These are phyloP conservation scores for Hygrophila difformis DNA, from an alignment of 257 asterid species.

Conservation along the genomic window DNA sequence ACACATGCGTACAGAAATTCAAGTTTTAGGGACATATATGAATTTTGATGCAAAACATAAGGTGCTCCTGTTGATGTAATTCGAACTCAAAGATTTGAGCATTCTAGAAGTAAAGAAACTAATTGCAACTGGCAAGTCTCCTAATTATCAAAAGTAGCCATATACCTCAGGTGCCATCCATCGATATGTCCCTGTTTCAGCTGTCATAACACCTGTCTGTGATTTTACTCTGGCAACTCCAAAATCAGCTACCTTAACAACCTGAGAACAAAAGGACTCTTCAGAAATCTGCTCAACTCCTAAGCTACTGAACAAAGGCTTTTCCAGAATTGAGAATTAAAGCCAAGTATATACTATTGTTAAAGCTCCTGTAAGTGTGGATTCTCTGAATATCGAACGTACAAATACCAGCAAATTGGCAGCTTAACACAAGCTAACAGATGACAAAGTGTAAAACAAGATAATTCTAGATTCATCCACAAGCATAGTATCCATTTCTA, in stretches of 20 bases:
- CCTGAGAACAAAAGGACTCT: constrained; percentile 39
- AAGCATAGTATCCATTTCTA: background rate
- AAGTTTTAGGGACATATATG: too few species aligned
- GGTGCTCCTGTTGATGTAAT: too few species aligned
- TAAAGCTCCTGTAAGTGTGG: background rate
- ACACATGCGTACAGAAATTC: too few species aligned
- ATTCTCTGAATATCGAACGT: background rate
- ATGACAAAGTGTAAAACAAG: constrained; percentile 4
- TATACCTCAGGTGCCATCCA: constrained; percentile 99
- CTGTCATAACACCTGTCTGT: constrained; percentile 95
- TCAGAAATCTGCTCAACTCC: constrained; percentile 15
- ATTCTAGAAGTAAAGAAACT: too few species aligned
- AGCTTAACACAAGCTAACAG: background rate
- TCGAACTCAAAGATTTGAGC: too few species aligned
- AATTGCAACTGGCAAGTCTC: too few species aligned
- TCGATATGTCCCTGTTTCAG: constrained; percentile 97
- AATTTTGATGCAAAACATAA: too few species aligned
- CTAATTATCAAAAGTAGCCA: background rate
- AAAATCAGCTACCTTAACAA: constrained; percentile 96
- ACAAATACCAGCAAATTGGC: constrained; percentile 6
- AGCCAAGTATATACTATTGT: background rate
- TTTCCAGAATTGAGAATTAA: background rate
- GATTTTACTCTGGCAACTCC: constrained; percentile 98
- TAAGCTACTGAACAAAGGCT: constrained; percentile 5
- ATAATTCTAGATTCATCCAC: background rate